These are phyloP conservation scores for Leccinum solheimii DNA, from an alignment of 1,284 basidiomycete species.

Conservation along the genomic window DNA sequence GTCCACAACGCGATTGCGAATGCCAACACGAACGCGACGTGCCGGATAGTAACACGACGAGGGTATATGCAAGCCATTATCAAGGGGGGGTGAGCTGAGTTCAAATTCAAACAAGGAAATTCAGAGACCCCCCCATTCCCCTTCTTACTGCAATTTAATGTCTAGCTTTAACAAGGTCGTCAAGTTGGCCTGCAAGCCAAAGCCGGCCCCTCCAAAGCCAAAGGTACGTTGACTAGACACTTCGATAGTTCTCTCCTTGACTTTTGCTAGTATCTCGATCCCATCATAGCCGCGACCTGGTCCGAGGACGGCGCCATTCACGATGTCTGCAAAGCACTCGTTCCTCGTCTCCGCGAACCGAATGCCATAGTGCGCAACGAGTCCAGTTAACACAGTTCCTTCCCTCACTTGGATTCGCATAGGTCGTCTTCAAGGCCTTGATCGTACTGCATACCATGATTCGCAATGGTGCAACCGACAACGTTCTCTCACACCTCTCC, in stretches of 20 bases:
- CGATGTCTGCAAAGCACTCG: constrained; percentile 88
- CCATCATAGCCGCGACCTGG: constrained; percentile 94
- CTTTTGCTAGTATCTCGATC: constrained; percentile 71
- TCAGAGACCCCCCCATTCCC: not conserved
- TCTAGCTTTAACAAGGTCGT: constrained; percentile 84
- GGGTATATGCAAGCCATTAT: not conserved
- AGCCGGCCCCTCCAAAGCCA: constrained; percentile 88
- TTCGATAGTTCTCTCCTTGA: not conserved
- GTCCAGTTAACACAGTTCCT: not conserved
- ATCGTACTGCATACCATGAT: constrained; percentile 96
- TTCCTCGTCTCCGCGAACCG: constrained; percentile 83
- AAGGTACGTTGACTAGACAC: constrained; percentile 56
- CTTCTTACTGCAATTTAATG: constrained; percentile 36
- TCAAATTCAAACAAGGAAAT: not conserved
- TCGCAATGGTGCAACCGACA: constrained; percentile 90
- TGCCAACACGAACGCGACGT: constrained; percentile 28
- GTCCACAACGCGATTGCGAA: constrained; percentile 27
- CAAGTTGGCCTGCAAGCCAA: constrained; percentile 93
- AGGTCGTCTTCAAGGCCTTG: constrained; percentile 96
- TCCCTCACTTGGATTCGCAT: constrained; percentile 10
- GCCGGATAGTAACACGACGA: constrained; percentile 30
- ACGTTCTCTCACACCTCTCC: constrained; percentile 82
- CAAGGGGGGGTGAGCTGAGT: not conserved
- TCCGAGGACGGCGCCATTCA: constrained; percentile 88
- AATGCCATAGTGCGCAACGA: constrained; percentile 75